phyloP scores from a whole-genome alignment of 2,329 filamentous ascomycete genomes.

The Aspergillus sp. region DNA sequence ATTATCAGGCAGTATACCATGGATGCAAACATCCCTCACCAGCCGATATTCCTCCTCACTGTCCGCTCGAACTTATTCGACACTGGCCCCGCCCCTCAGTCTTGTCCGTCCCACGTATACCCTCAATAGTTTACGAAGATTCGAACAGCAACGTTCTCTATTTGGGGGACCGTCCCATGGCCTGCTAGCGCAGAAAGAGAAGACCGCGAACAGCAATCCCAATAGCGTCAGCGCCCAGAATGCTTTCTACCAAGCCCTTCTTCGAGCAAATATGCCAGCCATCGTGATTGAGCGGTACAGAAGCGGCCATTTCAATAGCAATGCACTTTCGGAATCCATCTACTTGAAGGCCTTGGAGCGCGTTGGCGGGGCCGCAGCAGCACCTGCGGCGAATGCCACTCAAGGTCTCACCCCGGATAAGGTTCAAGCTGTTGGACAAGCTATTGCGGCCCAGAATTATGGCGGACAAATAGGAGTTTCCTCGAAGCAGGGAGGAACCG shows the following conservation, averaged over 20 bases:
- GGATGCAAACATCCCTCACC: slow-evolving; percentile 19
- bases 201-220: slow-evolving; percentile 90
- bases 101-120: slow-evolving; percentile 24
- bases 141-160: slow-evolving; percentile 38
- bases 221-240: slow-evolving; percentile 84
- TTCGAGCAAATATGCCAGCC: slow-evolving; percentile 89
- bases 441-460: slow-evolving; percentile 69
- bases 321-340: slow-evolving; percentile 71
- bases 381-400: slow-evolving; percentile 23
- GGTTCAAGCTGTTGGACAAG: slow-evolving; percentile 77
- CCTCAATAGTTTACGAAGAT: slow-evolving; percentile 24
- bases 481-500: slow-evolving; percentile 55
- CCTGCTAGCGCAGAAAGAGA: slow-evolving; percentile 80
- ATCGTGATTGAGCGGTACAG: slow-evolving; percentile 90
- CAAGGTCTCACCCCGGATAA: slow-evolving; percentile 58
- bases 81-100: slow-evolving; percentile 28
- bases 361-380: slow-evolving; percentile 49
- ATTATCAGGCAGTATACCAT: slow-evolving; percentile 17
- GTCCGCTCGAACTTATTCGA: slow-evolving; percentile 34
- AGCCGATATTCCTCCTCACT: slow-evolving; percentile 15
- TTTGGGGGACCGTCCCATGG: slow-evolving; percentile 48
- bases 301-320: slow-evolving; percentile 80
- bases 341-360: slow-evolving; percentile 74
- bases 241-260: slow-evolving; percentile 86
- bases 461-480: slow-evolving; percentile 63